Conservation (phyloP, 495 filamentous ascomycete genomes). For the Coniosporium apollinis region DNA sequence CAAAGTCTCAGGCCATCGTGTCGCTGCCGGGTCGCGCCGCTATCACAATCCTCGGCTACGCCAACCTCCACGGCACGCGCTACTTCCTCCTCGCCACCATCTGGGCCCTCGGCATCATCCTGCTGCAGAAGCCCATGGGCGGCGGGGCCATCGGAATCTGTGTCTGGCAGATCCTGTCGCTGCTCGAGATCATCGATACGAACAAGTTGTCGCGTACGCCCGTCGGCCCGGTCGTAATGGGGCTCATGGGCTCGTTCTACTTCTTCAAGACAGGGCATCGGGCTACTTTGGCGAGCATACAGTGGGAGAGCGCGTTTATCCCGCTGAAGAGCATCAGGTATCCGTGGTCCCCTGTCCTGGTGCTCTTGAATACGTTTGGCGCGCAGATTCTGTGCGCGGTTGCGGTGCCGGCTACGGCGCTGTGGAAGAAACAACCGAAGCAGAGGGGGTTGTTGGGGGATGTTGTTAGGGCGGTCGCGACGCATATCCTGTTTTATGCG, state of each 20-base stretch:
- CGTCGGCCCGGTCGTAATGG: slow-evolving; percentile 73
- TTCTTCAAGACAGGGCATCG: slow-evolving; percentile 99
- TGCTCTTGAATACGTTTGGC: slow-evolving; percentile 75
- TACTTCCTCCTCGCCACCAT: slow-evolving; percentile 73
- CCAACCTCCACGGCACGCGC: slow-evolving; percentile 78
- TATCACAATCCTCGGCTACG: slow-evolving; percentile 74
- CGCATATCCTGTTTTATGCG: slow-evolving; percentile 64
- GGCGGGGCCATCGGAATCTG: slow-evolving; percentile 63
- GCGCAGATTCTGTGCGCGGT: slow-evolving; percentile 68
- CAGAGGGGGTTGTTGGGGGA: slow-evolving; percentile 45
- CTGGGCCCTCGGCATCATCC: slow-evolving; percentile 53
- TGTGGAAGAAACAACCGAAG: slow-evolving; percentile 63
- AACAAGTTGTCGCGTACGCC: slow-evolving; percentile 49
- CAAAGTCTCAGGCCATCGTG: slow-evolving; percentile 17
- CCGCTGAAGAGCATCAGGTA: slow-evolving; percentile 68
- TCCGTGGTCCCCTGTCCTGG: slow-evolving; percentile 71
- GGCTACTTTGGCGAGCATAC: slow-evolving; percentile 69
- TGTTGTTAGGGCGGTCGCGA: slow-evolving; percentile 49
- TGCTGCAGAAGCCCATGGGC: slow-evolving; percentile 93
- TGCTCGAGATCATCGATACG: slow-evolving; percentile 76
- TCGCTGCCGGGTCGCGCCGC: slow-evolving; percentile 27
- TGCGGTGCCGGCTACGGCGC: slow-evolving; percentile 59
- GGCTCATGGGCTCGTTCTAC: slow-evolving; percentile 71
- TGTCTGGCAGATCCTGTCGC: slow-evolving; percentile 67
- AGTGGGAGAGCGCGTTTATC: slow-evolving; percentile 96